Evolutionary conservation across 257 asterid species (phyloP).

Genomic region (Eucommia ulmoides): DNA sequence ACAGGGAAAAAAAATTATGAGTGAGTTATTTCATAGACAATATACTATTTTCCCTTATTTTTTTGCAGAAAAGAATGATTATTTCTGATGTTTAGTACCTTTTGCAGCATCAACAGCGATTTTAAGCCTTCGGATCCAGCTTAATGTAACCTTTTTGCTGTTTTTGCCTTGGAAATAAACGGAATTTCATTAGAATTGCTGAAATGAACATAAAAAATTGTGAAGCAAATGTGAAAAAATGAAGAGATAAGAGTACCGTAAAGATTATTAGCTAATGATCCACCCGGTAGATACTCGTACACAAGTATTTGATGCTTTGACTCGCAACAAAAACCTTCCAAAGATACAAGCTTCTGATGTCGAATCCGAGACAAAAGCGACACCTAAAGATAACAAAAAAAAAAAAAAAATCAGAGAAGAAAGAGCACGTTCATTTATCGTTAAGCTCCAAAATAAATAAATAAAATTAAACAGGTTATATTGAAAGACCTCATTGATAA

Average conservation of each 20-base stretch:
- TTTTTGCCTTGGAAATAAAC: conserved; percentile 49
- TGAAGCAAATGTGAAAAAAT: neutral
- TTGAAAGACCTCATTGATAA: conserved; percentile 65
- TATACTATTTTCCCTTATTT: neutral
- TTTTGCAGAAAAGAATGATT: neutral
- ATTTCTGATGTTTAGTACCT: conserved; percentile 46
- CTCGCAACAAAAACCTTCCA: conserved; percentile 88
- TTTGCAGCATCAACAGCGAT: conserved; percentile 90
- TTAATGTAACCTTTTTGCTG: conserved; percentile 53
- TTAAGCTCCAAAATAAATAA: too few species aligned
- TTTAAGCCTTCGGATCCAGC: conserved; percentile 88
- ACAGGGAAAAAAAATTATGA: neutral
- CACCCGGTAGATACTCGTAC: conserved; percentile 71
- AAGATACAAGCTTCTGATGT: conserved; percentile 64
- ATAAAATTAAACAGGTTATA: too few species aligned
- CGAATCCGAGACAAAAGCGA: conserved; percentile 66
- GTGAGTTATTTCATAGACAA: neutral
- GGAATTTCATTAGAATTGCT: too few species aligned
- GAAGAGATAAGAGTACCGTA: conserved; percentile 35
- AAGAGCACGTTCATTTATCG: too few species aligned
- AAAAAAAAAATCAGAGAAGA: too few species aligned
- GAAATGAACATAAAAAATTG: too few species aligned
- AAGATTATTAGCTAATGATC: conserved; percentile 79
- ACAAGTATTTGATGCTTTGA: conserved; percentile 88
- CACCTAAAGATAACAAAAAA: conserved; percentile 48